Conservation (phyloP, 2,329 filamentous ascomycete species). For the Fusarium chaquense region DNA sequence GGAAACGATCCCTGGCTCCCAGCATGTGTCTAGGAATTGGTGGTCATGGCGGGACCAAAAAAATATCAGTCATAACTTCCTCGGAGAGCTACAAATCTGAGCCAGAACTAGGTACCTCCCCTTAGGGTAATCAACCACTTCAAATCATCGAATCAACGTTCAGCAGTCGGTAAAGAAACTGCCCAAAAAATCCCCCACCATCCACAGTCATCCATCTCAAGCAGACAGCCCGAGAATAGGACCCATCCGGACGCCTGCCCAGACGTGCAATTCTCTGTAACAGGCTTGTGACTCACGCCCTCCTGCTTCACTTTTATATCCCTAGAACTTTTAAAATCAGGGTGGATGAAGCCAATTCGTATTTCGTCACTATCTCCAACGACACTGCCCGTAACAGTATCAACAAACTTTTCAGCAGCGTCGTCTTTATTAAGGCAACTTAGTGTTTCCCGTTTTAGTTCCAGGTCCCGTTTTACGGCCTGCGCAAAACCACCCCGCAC, state of each 20-base stretch:
- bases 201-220: constrained; percentile 36
- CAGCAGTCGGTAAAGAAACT: constrained; percentile 34
- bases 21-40: neutral
- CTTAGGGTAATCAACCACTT: constrained; percentile 35
- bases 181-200: constrained; percentile 42
- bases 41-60: constrained; percentile 16
- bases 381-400: constrained; percentile 21
- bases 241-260: constrained; percentile 9
- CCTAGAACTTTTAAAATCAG: constrained; percentile 36
- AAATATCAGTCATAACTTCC: constrained; percentile 22
- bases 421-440: constrained; percentile 38
- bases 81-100: constrained; percentile 7
- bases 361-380: constrained; percentile 34
- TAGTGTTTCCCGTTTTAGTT: constrained; percentile 26
- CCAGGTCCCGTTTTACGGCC: constrained; percentile 40
- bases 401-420: constrained; percentile 23
- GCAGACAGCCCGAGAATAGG: constrained; percentile 2
- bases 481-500: constrained; percentile 44
- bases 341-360: constrained; percentile 50
- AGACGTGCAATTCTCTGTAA: constrained; percentile 17
- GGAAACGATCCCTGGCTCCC: neutral
- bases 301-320: constrained; percentile 29
- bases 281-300: constrained; percentile 47
- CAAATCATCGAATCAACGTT: constrained; percentile 44
- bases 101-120: constrained; percentile 2